Evolutionary conservation across 805 yeast genomes (phyloP).

Genomic region (Aciculoconidium aculeatum): DNA sequence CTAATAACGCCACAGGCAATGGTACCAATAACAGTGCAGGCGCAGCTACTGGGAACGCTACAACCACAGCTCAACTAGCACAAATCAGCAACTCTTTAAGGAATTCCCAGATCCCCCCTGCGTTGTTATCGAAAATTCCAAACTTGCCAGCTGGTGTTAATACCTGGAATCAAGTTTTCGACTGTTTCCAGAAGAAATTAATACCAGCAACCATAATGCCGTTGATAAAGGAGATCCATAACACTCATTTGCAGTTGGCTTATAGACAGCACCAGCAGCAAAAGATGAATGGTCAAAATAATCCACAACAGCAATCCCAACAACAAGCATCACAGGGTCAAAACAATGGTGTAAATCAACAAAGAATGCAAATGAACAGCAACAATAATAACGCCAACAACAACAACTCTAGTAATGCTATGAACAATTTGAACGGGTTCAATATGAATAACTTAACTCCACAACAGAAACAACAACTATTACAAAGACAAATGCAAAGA

Average conservation of each 20-base stretch:
- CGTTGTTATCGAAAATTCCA: slow-evolving; percentile 60
- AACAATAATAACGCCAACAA: slow-evolving; percentile 4
- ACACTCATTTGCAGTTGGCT: slow-evolving; percentile 57
- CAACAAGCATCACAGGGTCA: slow-evolving; percentile 3
- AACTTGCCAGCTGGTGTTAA: slow-evolving; percentile 70
- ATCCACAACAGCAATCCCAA: slow-evolving; percentile 6
- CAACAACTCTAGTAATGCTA: slow-evolving; percentile 8
- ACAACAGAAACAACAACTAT: slow-evolving; percentile 34
- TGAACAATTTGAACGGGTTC: slow-evolving; percentile 13
- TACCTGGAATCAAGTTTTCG: slow-evolving; percentile 78
- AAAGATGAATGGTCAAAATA: no score
- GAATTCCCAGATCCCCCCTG: slow-evolving; percentile 67
- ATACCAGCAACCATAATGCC: slow-evolving; percentile 55
- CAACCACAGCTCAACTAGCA: slow-evolving; percentile 14
- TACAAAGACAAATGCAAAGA: slow-evolving; percentile 32
- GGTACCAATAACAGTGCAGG: neutral
- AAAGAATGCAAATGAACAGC: slow-evolving; percentile 6
- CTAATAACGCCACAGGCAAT: neutral
- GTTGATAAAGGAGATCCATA: slow-evolving; percentile 60
- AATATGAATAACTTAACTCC: slow-evolving; percentile 22
- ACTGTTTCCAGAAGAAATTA: slow-evolving; percentile 51
- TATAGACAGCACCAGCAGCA: slow-evolving; percentile 45
- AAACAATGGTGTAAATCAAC: slow-evolving; percentile 1
- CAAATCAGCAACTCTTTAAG: slow-evolving; percentile 43
- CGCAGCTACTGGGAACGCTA: slow-evolving; percentile 3